Percentiles rank a stretch among this genome's conserved stretches.
These are phyloP conservation scores for Myriosclerotinia scirpicola DNA, from an alignment of 2,329 filamentous ascomycete species.

Conservation along the genomic window DNA sequence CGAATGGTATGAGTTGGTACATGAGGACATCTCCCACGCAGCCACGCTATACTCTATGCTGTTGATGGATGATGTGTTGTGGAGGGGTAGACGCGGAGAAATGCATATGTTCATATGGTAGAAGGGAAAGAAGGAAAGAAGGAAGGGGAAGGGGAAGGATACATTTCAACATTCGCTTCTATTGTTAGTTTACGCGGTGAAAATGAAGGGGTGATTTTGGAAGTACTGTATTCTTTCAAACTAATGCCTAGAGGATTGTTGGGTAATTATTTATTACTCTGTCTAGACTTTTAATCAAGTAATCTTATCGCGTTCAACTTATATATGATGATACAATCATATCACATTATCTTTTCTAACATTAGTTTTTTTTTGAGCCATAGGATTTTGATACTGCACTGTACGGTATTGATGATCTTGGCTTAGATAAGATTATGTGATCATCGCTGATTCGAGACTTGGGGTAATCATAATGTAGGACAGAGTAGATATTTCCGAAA, in stretches of 20 bases:
- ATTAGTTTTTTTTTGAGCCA: not conserved
- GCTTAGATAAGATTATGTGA: not conserved
- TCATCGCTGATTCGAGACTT: too few relatives aligned
- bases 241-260: too few relatives aligned
- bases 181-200: not conserved
- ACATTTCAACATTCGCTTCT: not conserved
- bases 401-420: too few relatives aligned
- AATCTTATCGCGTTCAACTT: too few relatives aligned
- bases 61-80: not conserved
- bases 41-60: not conserved
- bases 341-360: not conserved
- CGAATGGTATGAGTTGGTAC: not conserved
- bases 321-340: too few relatives aligned
- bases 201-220: not conserved
- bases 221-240: too few relatives aligned
- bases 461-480: too few relatives aligned
- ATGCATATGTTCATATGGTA: not conserved
- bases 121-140: not conserved
- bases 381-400: too few relatives aligned
- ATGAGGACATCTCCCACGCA: not conserved
- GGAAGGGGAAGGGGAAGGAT: not conserved
- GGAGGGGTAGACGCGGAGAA: slow-evolving; percentile 11
- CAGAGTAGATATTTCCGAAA: too few relatives aligned
- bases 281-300: too few relatives aligned
- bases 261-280: too few relatives aligned